Conservation (phyloP, 176 grass and related monocot genomes). For the Oryza meridionalis region DNA sequence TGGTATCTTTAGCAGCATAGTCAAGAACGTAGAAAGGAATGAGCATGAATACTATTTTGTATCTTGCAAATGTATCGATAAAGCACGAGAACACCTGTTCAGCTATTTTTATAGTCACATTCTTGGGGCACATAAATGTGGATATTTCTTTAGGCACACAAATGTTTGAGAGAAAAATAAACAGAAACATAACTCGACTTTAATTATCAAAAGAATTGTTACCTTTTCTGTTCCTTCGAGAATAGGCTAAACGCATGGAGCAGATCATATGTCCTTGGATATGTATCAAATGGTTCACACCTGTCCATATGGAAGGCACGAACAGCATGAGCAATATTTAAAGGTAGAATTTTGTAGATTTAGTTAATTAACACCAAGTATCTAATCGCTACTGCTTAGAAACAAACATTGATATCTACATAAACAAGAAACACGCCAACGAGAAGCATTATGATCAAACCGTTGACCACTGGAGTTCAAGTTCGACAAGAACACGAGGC, state of each 20-base stretch:
- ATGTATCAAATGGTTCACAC: conserved; percentile 97
- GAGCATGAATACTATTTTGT: neutral
- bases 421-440: neutral
- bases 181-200: conserved; percentile 5
- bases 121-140: neutral
- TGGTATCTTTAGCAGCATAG: neutral
- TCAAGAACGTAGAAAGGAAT: neutral
- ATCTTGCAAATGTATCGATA: neutral
- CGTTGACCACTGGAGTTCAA: neutral
- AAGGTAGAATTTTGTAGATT: neutral
- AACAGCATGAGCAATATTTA: conserved; percentile 36
- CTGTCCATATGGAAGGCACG: conserved; percentile 46
- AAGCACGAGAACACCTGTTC: neutral
- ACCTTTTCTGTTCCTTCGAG: conserved; percentile 86
- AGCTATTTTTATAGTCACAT: neutral
- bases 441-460: conserved; percentile 14
- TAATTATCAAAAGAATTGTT: conserved; percentile 12
- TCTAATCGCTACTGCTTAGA: neutral
- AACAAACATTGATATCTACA: neutral
- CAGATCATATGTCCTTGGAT: conserved; percentile 93
- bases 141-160: neutral
- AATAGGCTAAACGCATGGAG: conserved; percentile 84
- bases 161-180: conserved; percentile 6
- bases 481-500: neutral
- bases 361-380: neutral